phyloP scores from a whole-genome alignment of 1,284 basidiomycete species.

The Moniliophthora roreri region DNA sequence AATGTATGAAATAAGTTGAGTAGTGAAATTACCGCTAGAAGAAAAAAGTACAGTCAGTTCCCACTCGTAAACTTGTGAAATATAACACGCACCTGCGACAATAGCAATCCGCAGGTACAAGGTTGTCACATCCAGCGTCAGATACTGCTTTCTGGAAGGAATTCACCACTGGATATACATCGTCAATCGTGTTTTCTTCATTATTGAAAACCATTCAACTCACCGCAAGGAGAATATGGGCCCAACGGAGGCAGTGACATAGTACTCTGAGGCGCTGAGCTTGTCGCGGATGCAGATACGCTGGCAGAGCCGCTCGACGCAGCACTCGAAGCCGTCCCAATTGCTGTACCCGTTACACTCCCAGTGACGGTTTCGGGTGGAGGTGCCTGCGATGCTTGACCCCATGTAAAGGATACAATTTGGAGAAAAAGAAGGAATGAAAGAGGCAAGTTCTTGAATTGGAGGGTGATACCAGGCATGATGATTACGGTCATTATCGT shows the following conservation, averaged over 20 bases:
- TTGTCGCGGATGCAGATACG: slow-evolving; percentile 3
- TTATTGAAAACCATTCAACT: slow-evolving; percentile 6
- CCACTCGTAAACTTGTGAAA: not conserved
- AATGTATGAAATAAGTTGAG: slow-evolving; percentile 31
- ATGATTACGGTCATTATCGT: not conserved
- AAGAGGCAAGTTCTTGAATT: slow-evolving; percentile 1
- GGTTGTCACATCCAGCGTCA: slow-evolving; percentile 33
- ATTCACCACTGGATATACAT: slow-evolving; percentile 29
- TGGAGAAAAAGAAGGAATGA: slow-evolving; percentile 3
- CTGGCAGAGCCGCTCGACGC: not conserved
- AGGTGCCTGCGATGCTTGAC: slow-evolving; percentile 14
- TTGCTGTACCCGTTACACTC: slow-evolving; percentile 8
- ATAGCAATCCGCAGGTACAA: slow-evolving; percentile 40
- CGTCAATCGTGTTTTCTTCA: not conserved
- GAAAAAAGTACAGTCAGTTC: not conserved
- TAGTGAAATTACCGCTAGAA: slow-evolving; percentile 28
- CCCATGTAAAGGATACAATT: not conserved
- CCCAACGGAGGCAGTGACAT: slow-evolving; percentile 31
- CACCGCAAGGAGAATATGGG: slow-evolving; percentile 31
- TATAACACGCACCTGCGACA: slow-evolving; percentile 31
- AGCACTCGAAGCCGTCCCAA: not conserved
- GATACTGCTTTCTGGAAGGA: slow-evolving; percentile 34
- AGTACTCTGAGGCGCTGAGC: slow-evolving; percentile 17
- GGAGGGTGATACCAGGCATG: not conserved
- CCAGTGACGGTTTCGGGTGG: slow-evolving; percentile 7